Evolutionary conservation across 176 grass and related monocot genomes (phyloP), one percentile per base, ranked within the genome.

Genomic region (Pontederia crassipes): DNA sequence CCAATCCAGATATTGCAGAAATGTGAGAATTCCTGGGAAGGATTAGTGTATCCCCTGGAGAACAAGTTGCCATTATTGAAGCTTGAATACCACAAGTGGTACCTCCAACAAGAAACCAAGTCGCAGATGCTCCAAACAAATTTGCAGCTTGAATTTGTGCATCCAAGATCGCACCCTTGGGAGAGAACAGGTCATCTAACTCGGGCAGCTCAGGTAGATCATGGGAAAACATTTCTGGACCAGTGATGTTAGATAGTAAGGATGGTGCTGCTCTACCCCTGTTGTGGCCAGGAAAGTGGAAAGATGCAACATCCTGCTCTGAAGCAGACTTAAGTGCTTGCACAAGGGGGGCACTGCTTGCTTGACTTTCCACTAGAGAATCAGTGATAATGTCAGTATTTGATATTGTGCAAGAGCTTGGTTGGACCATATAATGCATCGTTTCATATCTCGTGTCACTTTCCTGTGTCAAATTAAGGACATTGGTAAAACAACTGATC

Each of bases 241-340:
- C 91, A 58, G 78, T 78, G 48, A 96, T 69, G 17, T 76, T 14
- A 0, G 58, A 87, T 17, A 96, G 4, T 8, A 16, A 82, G 15
- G 68, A 53, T 0, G 86, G 86, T 45, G 83, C 69, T 52, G 86
- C 72, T 69, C 82, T 90, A 51, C 86, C 81, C 35, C 83, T 81
- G 48, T 85, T 90, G 59, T 96, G 91, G 61, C 91, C 91, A 16
- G 91, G 86, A 51, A 96, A 96, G 63, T 96, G 91, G 72, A 96
- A 96, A 51, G 83, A 96, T 8, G 83, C 64, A 56, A 85, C 75
- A 48, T 84, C 69, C 75, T 90, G 68, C n/a, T 18, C 63, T 45
- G 86, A 83, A 65, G 86, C 75, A 58, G 65, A 81, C 58, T 90
- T 67, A 45, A 96, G 73, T 50, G 83, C 91, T 20, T 82, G 40